These are phyloP conservation scores for Thelonectria olida DNA, from an alignment of 2,329 filamentous ascomycete species.

Conservation along the genomic window DNA sequence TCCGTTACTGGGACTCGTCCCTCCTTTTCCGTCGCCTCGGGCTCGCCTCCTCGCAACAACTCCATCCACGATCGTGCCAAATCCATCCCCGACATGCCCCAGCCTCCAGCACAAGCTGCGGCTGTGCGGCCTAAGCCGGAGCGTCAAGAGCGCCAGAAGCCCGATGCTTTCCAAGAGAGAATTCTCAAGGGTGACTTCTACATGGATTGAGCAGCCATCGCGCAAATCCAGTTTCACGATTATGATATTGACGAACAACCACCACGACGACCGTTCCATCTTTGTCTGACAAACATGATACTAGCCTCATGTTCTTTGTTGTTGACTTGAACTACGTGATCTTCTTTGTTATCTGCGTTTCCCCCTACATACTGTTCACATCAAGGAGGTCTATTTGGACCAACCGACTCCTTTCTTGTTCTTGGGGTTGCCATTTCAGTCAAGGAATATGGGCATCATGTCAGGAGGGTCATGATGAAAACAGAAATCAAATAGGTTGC, in stretches of 20 bases:
- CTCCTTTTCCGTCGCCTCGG: slow-evolving; percentile 66
- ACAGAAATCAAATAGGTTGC: slow-evolving; percentile 26
- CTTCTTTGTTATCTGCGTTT: slow-evolving; percentile 23
- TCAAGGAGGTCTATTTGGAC: slow-evolving; percentile 30
- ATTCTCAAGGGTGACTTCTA: slow-evolving; percentile 98
- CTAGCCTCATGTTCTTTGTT: slow-evolving; percentile 9
- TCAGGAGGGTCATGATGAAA: slow-evolving; percentile 22
- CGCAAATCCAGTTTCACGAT: slow-evolving; percentile 19
- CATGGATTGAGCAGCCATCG: slow-evolving; percentile 78
- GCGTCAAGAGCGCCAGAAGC: slow-evolving; percentile 69
- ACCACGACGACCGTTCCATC: slow-evolving; percentile 14
- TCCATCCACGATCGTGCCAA: slow-evolving; percentile 71
- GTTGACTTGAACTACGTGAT: slow-evolving; percentile 21
- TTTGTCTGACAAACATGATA: slow-evolving; percentile 27
- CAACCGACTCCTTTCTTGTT: slow-evolving; percentile 24
- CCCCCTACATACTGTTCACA: slow-evolving; percentile 16
- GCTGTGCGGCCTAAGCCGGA: slow-evolving; percentile 50
- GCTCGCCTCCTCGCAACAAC: slow-evolving; percentile 47
- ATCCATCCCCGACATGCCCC: slow-evolving; percentile 73
- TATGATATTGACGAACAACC: slow-evolving; percentile 34
- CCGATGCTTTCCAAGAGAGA: slow-evolving; percentile 94
- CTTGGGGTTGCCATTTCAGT: slow-evolving; percentile 30
- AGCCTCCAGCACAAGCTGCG: slow-evolving; percentile 62
- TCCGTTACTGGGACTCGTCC: slow-evolving; percentile 68
- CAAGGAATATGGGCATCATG: slow-evolving; percentile 17